Evolutionary conservation across 176 grass and related monocot species (phyloP), one percentile per base, ranked within the genome.

Genomic region (Carex parvula): DNA sequence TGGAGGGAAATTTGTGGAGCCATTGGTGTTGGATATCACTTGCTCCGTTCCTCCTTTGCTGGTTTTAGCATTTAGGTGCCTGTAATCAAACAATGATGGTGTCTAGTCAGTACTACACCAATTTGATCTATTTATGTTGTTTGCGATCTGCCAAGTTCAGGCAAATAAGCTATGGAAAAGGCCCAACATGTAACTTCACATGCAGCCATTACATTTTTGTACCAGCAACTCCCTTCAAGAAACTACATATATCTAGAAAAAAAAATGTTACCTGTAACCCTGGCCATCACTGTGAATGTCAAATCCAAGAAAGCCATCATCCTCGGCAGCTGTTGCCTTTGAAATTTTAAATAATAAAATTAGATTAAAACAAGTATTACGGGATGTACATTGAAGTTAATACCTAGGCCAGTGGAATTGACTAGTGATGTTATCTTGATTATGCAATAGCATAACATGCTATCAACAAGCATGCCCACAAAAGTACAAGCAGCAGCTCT

Each of bases 271-370:
- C 93, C 88, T 99, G 88, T 99, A 90, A 46, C 96, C 93, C 26
- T 90, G 79, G 75, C 96, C 93, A 79, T 98, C 96, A 48, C 93
- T 93, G 70, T 98, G 80, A 64, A 90, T 13, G 32, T 88, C 94
- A 85, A 93, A 98, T 79, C 93, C 96, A 58, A 95, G 87, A 80
- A 98, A 85, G 33, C 91, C 91, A 86, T 95, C 89, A 84, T 98
- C 92, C 79, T 93, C 89, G 64, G 82, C 50, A 79, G 33, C 81
- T 57, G 92, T 95, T 33, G 89, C 85, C 96, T 98, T 84, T 68
- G 88, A 90, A 74, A 79, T 56, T 52, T 57, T 64, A 83, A 87
- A 77, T 69, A 80, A 54, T 59, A 82, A 68, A 30, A 60, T 90
- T 71, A 46, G 73, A 75, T 26, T 75, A 54, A 14, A 91, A 91